Percentiles rank a stretch among this genome's conserved stretches.
Conservation (phyloP, 352 stramenopile genomes). For the Pythium rhizo-oryzae region DNA sequence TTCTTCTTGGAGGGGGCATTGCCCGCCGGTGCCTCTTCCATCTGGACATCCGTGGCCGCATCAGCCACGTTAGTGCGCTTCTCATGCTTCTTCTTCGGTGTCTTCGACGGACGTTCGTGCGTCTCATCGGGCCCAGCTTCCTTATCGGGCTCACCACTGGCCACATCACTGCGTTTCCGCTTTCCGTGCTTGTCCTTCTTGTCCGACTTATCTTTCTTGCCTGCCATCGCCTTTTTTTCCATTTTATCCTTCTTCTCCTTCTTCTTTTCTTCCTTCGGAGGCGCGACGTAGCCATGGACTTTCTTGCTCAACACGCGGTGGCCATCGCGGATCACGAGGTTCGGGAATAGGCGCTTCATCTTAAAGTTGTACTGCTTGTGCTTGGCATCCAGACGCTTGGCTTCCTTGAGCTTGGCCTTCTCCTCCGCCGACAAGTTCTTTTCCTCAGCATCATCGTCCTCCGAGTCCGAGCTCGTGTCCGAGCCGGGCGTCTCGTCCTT, state of each 20-base stretch:
- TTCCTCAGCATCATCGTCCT: constrained; percentile 34
- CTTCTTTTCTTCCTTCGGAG: constrained; percentile 67
- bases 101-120: constrained; percentile 26
- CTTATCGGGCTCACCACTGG: constrained; percentile 12
- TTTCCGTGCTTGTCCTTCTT: constrained; percentile 4
- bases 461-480: constrained; percentile 2
- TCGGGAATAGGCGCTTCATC: constrained; percentile 86
- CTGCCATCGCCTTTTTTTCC: constrained; percentile 39
- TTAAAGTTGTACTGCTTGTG: constrained; percentile 91
- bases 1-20: not conserved
- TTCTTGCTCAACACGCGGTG: constrained; percentile 80
- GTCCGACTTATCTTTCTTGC: constrained; percentile 34
- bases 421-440: constrained; percentile 47
- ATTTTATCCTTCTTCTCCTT: constrained; percentile 28
- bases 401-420: constrained; percentile 58
- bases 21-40: constrained; percentile 38
- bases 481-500: not conserved
- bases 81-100: constrained; percentile 31
- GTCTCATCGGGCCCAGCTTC: constrained; percentile 8
- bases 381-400: constrained; percentile 71
- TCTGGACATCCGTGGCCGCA: constrained; percentile 17
- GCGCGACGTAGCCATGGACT: constrained; percentile 79
- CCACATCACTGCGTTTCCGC: constrained; percentile 22
- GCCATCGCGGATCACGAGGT: constrained; percentile 79
- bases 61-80: constrained; percentile 8